Percentiles rank a stretch among this genome's conserved stretches.
Evolutionary conservation across 2,329 filamentous ascomycete species (phyloP).

Genomic region (Nothophaeocryptopus gaeumannii): DNA sequence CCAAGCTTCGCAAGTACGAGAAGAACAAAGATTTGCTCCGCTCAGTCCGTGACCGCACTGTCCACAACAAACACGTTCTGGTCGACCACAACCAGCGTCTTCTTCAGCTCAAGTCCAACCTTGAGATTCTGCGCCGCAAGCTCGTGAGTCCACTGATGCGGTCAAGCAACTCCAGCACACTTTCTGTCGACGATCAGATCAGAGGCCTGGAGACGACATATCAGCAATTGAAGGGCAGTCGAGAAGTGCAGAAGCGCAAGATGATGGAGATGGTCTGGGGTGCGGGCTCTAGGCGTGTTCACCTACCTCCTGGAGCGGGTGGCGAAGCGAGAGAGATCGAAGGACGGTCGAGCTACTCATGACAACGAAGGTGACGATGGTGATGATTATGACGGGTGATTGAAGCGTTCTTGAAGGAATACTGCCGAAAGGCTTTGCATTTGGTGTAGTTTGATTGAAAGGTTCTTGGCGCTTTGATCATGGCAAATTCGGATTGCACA

Average conservation of each 20-base stretch:
- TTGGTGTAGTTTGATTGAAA: too few relatives aligned
- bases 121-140: conserved; percentile 80
- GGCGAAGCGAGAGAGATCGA: conserved; percentile 15
- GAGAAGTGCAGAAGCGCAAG: conserved; percentile 62
- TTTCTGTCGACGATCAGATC: conserved; percentile 83
- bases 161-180: conserved; percentile 63
- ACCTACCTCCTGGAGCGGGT: conserved; percentile 13
- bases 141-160: conserved; percentile 80
- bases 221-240: conserved; percentile 69
- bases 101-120: conserved; percentile 76
- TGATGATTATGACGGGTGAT: not conserved
- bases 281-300: conserved; percentile 25
- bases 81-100: conserved; percentile 84
- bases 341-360: conserved; percentile 14
- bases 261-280: conserved; percentile 37
- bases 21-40: conserved; percentile 78
- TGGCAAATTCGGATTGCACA: too few relatives aligned
- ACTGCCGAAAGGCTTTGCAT: too few relatives aligned
- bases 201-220: conserved; percentile 76
- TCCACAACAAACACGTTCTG: conserved; percentile 81
- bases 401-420: not conserved
- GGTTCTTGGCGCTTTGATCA: too few relatives aligned
- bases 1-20: conserved; percentile 81
- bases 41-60: conserved; percentile 76
- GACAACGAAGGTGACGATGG: not conserved